Base-by-base conservation (phyloP, 1,284 basidiomycete species). In the Neolentinus lepideus region DNA sequence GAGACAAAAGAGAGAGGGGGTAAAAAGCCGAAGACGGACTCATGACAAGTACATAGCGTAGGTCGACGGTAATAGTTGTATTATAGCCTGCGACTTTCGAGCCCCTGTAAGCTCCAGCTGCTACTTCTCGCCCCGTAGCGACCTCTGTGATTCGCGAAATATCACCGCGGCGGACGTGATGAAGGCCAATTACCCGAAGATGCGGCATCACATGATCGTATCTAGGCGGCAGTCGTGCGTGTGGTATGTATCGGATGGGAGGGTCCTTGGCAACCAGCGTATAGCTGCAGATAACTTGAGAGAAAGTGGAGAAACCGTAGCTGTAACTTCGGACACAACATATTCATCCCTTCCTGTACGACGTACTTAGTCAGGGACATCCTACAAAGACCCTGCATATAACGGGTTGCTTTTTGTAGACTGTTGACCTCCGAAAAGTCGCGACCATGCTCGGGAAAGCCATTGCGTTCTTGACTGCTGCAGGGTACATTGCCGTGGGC, bases 1-100 rank as follows among this genome's bases (percentile, higher is more conserved):
- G 19, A 43, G 54, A 29, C 54, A 43, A 59, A 57, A 6, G 59
- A 59, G 48, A 57, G 62, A 55, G 60, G 62, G 29, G 50, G 25
- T 14, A 66, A 65, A 48, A 63, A 63, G 57, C 8, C n/a, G 38
- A 43, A 50, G 47, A 21, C 6, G 24, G 22, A 26, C 24, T 4
- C 12, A n/a, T 29, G 29, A 31, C 12, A 12, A 4, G n/a, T 12
- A n/a, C 9, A 21, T 50, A n/a, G 24, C 22, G 47, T 3, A 29
- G 8, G 25, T 12, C 9, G 47, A 24, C 22, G 24, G 47, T 6
- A 29, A 29, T 6, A 50, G 21, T 4, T 50, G 47, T 6, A 31
- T n/a, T 31, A 12, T 12, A 31, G 29, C 29, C 29, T 31, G 29
- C 29, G 29, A 31, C 6, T 31, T 31, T 31, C 4, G n/a, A 12